Evolutionary conservation across 116 monocot genomes (phyloP).

Genomic region (Zostera marina): DNA sequence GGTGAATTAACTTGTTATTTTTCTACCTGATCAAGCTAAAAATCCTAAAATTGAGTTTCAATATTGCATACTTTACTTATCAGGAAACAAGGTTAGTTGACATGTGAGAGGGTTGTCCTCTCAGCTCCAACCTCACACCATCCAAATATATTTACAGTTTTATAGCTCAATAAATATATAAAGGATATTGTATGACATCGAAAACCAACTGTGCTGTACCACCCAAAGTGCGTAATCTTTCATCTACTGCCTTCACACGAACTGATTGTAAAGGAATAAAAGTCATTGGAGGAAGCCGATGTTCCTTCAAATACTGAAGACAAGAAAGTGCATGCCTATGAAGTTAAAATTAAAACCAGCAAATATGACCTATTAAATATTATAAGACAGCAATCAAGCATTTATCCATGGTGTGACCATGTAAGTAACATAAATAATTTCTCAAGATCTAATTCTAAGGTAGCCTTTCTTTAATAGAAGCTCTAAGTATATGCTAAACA

Average conservation of each 20-base stretch:
- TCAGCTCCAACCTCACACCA: too few species aligned
- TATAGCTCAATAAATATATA: neutral
- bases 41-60: neutral
- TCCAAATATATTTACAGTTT: too few species aligned
- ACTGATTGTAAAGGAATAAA: constrained; percentile 91
- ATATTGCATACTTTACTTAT: too few species aligned
- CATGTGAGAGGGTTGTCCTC: too few species aligned
- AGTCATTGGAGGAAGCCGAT: constrained; percentile 79
- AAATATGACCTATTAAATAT: neutral
- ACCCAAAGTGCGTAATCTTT: constrained; percentile 71
- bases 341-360: neutral
- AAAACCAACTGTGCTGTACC: constrained; percentile 81
- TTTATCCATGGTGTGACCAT: too few species aligned
- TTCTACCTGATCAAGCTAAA: neutral
- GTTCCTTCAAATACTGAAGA: constrained; percentile 90
- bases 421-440: too few species aligned
- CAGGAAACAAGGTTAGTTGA: too few species aligned
- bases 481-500: too few species aligned
- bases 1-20: neutral
- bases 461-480: too few species aligned
- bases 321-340: constrained; percentile 4
- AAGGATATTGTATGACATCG: constrained; percentile 99
- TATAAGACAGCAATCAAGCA: too few species aligned
- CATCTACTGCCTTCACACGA: constrained; percentile 81
- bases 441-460: too few species aligned